These are phyloP conservation scores for Brassica carinata DNA, from an alignment of 345 rosid genomes.

Conservation along the genomic window DNA sequence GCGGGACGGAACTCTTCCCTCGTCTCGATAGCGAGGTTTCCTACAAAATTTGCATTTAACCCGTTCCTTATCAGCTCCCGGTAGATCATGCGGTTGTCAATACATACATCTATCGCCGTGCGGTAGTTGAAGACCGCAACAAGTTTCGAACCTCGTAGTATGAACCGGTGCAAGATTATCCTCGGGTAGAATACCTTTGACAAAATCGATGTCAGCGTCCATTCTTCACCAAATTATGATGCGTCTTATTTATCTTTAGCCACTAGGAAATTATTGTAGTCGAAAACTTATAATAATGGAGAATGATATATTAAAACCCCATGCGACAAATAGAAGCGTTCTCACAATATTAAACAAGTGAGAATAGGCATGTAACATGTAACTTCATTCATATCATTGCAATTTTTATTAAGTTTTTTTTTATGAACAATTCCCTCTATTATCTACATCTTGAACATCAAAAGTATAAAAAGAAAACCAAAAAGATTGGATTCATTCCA, in stretches of 20 bases:
- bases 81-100: too few species aligned
- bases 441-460: slow-evolving; percentile 30
- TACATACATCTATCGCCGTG: too few species aligned
- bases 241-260: background rate
- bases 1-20: too few species aligned
- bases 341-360: slow-evolving; percentile 6
- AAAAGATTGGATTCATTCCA: slow-evolving; percentile 15
- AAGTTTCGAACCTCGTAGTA: too few species aligned
- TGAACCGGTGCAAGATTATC: too few species aligned
- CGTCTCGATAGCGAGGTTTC: too few species aligned
- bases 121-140: too few species aligned
- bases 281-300: background rate
- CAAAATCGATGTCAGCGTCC: too few species aligned
- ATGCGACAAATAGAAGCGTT: background rate
- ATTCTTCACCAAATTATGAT: too few species aligned
- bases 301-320: background rate
- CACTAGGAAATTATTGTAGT: background rate
- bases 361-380: slow-evolving; percentile 11
- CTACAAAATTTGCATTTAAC: too few species aligned
- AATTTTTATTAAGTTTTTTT: background rate
- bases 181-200: too few species aligned
- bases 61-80: too few species aligned
- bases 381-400: slow-evolving; percentile 20
- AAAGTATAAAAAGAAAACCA: slow-evolving; percentile 4
- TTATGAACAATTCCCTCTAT: slow-evolving; percentile 18